These are phyloP conservation scores for Rubia occidens DNA, from an alignment of 305 asterid genomes.

Conservation along the genomic window DNA sequence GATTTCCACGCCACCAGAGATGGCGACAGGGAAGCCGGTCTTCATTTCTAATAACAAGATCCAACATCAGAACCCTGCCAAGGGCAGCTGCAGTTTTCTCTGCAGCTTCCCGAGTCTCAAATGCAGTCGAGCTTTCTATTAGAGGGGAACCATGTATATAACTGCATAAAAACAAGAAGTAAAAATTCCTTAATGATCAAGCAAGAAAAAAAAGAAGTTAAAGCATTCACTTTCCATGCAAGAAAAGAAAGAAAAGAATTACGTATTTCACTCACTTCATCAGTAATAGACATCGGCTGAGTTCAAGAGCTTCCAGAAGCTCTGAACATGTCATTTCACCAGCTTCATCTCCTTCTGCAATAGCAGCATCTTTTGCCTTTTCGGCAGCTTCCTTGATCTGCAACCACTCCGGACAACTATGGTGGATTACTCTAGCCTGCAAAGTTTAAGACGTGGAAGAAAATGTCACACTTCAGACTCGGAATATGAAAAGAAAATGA, in stretches of 20 bases:
- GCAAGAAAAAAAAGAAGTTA: neutral
- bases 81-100: constrained; percentile 77
- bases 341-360: constrained; percentile 69
- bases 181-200: neutral
- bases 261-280: constrained; percentile 52
- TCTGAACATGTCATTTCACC: constrained; percentile 93
- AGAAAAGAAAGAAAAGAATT: neutral
- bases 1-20: constrained; percentile 93
- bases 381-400: constrained; percentile 91
- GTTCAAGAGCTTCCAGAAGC: constrained; percentile 99
- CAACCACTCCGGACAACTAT: constrained; percentile 74
- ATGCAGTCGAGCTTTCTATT: constrained; percentile 68
- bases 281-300: constrained; percentile 84
- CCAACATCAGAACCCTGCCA: constrained; percentile 86
- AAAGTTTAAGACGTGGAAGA: constrained; percentile 7
- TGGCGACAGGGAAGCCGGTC: constrained; percentile 96
- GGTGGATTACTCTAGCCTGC: constrained; percentile 93
- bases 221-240: neutral
- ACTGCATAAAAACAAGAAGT: constrained; percentile 27
- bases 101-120: constrained; percentile 75
- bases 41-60: constrained; percentile 94
- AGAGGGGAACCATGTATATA: constrained; percentile 89
- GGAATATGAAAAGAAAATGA: constrained; percentile 20
- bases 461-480: constrained; percentile 15
- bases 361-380: constrained; percentile 66